Conservation (phyloP, 2,329 filamentous ascomycete genomes). For the Amesomyces nigricolor region DNA sequence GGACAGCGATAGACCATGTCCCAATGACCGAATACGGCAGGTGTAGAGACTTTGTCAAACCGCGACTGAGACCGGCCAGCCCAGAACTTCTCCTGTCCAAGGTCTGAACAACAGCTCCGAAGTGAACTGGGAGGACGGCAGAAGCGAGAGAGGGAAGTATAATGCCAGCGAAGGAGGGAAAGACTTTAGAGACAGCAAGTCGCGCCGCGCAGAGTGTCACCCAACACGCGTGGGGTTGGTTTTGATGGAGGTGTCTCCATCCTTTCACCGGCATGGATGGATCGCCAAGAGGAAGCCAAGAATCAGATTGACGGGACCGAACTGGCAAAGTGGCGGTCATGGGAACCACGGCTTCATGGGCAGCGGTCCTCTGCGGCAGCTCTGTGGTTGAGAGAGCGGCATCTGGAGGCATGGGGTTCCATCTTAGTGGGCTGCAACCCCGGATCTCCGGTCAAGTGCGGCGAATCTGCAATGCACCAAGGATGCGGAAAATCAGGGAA, state of each 20-base stretch:
- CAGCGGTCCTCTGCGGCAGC: background rate
- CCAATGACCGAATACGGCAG: background rate
- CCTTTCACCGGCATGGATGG: conserved; percentile 1
- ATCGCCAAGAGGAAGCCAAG: conserved; percentile 10
- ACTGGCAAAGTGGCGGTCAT: conserved; percentile 9
- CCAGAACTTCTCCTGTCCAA: conserved; percentile 1
- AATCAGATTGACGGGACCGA: background rate
- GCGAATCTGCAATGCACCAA: conserved; percentile 1
- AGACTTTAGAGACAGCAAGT: background rate
- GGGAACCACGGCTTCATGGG: conserved; percentile 2
- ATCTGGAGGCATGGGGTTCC: too few species aligned
- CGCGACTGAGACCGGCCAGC: background rate
- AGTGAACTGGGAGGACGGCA: background rate
- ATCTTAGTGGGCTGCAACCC: too few species aligned
- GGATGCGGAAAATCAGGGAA: background rate
- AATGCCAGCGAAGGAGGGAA: background rate
- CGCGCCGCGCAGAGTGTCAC: background rate
- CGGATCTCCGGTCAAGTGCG: background rate
- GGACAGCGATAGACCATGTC: background rate
- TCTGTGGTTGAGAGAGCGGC: background rate
- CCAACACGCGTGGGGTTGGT: conserved; percentile 3
- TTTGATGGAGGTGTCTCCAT: background rate
- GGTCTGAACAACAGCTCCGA: conserved; percentile 1
- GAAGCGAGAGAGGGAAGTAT: background rate
- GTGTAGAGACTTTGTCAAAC: background rate